Base-by-base conservation (phyloP, 2,329 filamentous ascomycete genomes). In the Beauveria australis region DNA sequence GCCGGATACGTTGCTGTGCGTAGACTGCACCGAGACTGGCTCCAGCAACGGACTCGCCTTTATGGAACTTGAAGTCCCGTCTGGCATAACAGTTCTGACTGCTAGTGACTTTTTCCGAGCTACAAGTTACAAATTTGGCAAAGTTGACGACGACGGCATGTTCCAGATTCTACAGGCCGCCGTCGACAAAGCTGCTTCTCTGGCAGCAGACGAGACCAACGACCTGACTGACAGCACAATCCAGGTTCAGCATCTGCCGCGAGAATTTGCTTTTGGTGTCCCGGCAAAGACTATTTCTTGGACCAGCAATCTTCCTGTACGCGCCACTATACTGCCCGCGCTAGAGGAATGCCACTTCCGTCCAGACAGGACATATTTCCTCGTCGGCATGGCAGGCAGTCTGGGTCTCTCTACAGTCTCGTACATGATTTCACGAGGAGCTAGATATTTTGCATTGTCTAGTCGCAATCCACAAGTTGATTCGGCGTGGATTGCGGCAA, bases 401-500 rank as follows among this genome's bases (percentile, higher is more conserved):
- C 28, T 75, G 22, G 76, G 75, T 6, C 64, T 67, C 9, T 75
- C 74, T 0, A 64, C 76, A 2, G 71, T 66, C 49, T 62, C 70
- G 10, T 76, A 69, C 69, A 77, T 76, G 74, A 63, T 70, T 7
- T 56, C 63, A 0, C 64, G 67, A 12, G 75, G 75, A 2, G 74
- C 74, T 2, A 66, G 67, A 43, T 48, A 72, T 59, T 40, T 77
- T 4, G 72, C 68, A 16, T 52, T 79, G 1, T 70, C 72, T 1
- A 76, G 73, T 59, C 71, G 77, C 9, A 71, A 68, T 37, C 70
- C 74, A 2, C 66, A 70, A 1, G 62, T 74, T 8, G 61, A 70
- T 22, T 43, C 64, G 14, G 14, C 24, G 3, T 59, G 47, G 33
- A 46, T 51, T 30, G 57, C 46, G 5, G 12, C 30, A 3, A 26